Evolutionary conservation across 202 grass and related monocot genomes (phyloP), one percentile per base, ranked within the genome.

Genomic region (Elaeis oleifera): DNA sequence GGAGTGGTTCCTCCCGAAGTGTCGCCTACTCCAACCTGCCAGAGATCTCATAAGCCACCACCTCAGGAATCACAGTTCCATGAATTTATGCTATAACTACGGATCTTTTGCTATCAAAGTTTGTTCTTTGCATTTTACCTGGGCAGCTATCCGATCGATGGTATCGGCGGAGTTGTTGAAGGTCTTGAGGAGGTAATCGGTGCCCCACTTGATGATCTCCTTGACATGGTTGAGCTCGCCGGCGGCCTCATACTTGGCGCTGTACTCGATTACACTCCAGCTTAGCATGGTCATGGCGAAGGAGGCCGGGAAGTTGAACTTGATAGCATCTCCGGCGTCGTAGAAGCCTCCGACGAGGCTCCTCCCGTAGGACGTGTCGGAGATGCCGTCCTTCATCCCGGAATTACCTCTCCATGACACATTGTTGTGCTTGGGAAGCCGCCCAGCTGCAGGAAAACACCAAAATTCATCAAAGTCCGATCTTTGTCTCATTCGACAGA

Each of bases 201-300:
- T 64, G 1, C 87, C 87, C 91, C 91, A 96, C 53, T 96, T 96
- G 53, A 96, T 91, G 21, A 77, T 88, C 49, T 96, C 91, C 63
- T 60, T 83, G 64, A 88, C 74, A 83, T 91, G 91, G 69, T 31
- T 76, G 71, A 96, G 80, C 56, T 96, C 84, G 49, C 87, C 91
- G 48, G 63, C 84, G 68, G 91, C 87, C 60, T 96, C 84, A 36
- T 90, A 96, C 79, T 88, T 96, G 39, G 76, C 68, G 29, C 79
- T 91, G 79, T 96, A 96, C 76, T 96, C 91, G 21, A 96, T 91
- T 73, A 96, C 81, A 23, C 91, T 91, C 91, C 91, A 96, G 70
- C 91, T 91, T 16, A 96, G 81, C 67, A 96, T 72, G 36, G 91
- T 96, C 84, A 96, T 85, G 76, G 91, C 86, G 67, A 96, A 89